Conservation (phyloP, 1,284 basidiomycete species). For the Moesziomyces globuligerus region DNA sequence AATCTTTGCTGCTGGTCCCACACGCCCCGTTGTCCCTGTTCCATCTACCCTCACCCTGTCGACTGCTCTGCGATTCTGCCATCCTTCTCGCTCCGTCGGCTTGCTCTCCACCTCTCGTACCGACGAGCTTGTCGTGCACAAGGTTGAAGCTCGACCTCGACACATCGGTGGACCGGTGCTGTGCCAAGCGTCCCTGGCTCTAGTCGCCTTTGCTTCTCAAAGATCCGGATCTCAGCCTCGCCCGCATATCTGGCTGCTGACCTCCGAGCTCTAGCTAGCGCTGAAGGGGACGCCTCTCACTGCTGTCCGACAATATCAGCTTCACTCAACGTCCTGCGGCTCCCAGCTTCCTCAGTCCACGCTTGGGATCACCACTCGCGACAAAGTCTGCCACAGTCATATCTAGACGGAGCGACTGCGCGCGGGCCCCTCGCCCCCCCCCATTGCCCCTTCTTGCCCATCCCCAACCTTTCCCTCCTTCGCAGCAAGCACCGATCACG, state of each 20-base stretch:
- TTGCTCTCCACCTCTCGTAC: constrained; percentile 1
- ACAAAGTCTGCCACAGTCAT: no score
- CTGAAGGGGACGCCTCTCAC: no score
- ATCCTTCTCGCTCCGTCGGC: constrained; percentile 21
- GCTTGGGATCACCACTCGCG: no score
- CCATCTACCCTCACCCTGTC: background rate
- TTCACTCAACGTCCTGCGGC: no score
- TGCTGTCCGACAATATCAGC: no score
- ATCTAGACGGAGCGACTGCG: constrained; percentile 4
- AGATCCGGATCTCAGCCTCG: no score
- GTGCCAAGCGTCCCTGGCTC: constrained; percentile 18
- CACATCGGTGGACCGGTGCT: constrained; percentile 33
- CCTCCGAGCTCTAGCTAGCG: no score
- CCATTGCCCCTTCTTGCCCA: background rate
- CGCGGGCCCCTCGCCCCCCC: background rate
- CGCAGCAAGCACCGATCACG: background rate
- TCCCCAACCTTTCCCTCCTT: background rate
- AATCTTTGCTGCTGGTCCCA: constrained; percentile 16
- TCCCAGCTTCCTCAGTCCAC: no score
- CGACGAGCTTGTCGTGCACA: constrained; percentile 28
- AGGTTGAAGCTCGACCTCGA: constrained; percentile 41
- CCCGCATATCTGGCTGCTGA: no score
- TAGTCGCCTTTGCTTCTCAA: background rate
- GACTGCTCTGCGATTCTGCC: constrained; percentile 5
- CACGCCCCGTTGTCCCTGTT: constrained; percentile 4